Base-by-base conservation (phyloP, 352 stramenopile species). In the Phytophthora nicotianae region DNA sequence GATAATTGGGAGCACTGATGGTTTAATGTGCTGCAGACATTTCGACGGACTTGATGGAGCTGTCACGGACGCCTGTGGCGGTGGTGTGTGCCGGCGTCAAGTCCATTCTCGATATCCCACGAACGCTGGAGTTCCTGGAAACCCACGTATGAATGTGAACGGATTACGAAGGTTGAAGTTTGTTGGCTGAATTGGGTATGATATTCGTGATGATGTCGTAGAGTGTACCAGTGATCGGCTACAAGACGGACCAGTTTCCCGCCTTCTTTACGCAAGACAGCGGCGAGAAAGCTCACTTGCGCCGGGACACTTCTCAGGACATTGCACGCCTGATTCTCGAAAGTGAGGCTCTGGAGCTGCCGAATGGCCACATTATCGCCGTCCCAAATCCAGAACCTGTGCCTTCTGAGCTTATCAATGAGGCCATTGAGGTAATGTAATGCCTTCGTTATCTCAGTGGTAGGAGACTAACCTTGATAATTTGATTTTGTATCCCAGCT, bases 1-100 rank as follows among this genome's bases (percentile, higher is more conserved):
- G 10, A n/a, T 26, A 23, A 5, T 27, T 26, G 37, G 32, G 21
- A 38, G 41, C 37, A 16, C 16, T 68, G 23, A 47, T 21, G 14
- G 20, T 62, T 50, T 48, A 13, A 16, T 33, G 27, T 38, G 14
- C 6, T 61, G 23, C 75, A 90, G 93, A 98, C 50, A 90, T 99
- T 23, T 98, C 93, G 32, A 97, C 97, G 11, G 98, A 99, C 79
- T 81, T 99, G 35, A 93, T 94, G 57, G 97, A 99, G 79, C 74
- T 98, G 19, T 92, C 88, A 29, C 89, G 91, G n/a, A 99, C 97
- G 19, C 96, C 95, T 0, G 85, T 99, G 14, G 82, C 97, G 8
- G 98, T 99, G 24, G 86, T 99, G 20, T 99, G 94, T 58, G 97
- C 97, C 11, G 98, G 98, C n/a, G 93, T 99, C 62, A 99, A 99